Evolutionary conservation across 2,329 filamentous ascomycete species (phyloP), one percentile per base, ranked within the genome.

Genomic region (Colletotrichum falcatum): DNA sequence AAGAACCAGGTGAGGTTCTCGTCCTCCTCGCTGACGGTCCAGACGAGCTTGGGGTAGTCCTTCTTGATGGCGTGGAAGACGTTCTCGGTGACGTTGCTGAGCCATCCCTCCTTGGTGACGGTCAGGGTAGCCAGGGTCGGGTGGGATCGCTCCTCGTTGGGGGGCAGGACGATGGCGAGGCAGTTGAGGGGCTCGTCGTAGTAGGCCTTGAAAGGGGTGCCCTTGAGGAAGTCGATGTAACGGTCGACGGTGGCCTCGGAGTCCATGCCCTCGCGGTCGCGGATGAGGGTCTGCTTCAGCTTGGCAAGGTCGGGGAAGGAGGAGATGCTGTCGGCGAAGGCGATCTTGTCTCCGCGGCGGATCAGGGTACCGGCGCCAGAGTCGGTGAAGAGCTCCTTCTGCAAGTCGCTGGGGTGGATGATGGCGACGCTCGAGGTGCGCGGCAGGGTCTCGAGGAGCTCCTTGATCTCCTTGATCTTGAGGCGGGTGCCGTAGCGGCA

Each of bases 1-100:
- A 97, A 97, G 86, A 98, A 98, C 96, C 95, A 98, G 14, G 94
- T 95, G 76, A 98, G 86, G 80, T 98, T 98, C 87, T 98, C 95
- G 76, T 98, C 95, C 75, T 97, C 92, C 78, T 95, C 92, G 84
- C 93, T 95, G 71, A 98, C 95, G n/a, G 94, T 97, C 95, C 95
- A 99, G 73, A 94, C 92, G 74, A 98, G 87, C 83, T 92, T 94
- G 65, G 94, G 91, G 81, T 95, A 92, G 78, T 98, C 95, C 82
- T 97, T 97, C 87, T 95, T 97, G 80, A 98, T 93, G 73, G 93
- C 92, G 73, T 92, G 90, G 81, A 98, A 97, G 68, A 98, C 93
- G 78, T 98, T 98, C 81, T 98, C 96, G 37, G 95, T 93, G 42
- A 98, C 91, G 78, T 98, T 98, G 70, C 92, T 96, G 71, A 98